Conservation (phyloP, 225 moss, liverwort and hornwort genomes). For the Marchantia polymorpha region DNA sequence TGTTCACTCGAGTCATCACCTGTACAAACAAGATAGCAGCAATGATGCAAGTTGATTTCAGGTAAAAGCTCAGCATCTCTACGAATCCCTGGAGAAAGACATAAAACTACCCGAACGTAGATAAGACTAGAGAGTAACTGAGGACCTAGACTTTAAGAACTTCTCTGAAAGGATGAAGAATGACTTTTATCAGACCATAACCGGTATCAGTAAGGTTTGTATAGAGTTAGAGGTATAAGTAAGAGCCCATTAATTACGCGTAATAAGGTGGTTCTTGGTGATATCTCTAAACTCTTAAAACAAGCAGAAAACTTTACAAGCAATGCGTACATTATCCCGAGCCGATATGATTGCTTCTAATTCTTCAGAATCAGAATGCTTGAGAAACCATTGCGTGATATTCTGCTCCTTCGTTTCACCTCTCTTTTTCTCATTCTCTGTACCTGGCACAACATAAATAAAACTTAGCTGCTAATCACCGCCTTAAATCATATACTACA, state of each 20-base stretch:
- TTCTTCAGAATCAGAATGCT: slow-evolving; percentile 76
- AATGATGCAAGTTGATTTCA: not conserved
- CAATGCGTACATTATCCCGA: slow-evolving; percentile 68
- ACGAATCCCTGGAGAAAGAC: not conserved
- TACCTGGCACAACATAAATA: slow-evolving; percentile 29
- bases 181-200: too few relatives aligned
- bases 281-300: not conserved
- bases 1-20: slow-evolving; percentile 64
- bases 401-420: slow-evolving; percentile 85
- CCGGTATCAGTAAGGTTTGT: too few relatives aligned
- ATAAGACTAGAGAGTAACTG: too few relatives aligned
- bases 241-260: too few relatives aligned
- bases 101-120: not conserved
- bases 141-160: too few relatives aligned
- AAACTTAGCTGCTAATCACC: too few relatives aligned
- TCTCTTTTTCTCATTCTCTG: slow-evolving; percentile 62
- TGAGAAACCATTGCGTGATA: slow-evolving; percentile 71
- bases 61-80: not conserved
- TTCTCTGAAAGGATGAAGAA: not conserved
- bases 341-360: slow-evolving; percentile 57
- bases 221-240: too few relatives aligned
- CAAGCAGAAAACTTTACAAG: not conserved
- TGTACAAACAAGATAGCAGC: slow-evolving; percentile 17
- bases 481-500: not conserved
- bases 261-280: not conserved